Evolutionary conservation across 305 asterid species (phyloP).

Genomic region (Fraxinus angustifolia): DNA sequence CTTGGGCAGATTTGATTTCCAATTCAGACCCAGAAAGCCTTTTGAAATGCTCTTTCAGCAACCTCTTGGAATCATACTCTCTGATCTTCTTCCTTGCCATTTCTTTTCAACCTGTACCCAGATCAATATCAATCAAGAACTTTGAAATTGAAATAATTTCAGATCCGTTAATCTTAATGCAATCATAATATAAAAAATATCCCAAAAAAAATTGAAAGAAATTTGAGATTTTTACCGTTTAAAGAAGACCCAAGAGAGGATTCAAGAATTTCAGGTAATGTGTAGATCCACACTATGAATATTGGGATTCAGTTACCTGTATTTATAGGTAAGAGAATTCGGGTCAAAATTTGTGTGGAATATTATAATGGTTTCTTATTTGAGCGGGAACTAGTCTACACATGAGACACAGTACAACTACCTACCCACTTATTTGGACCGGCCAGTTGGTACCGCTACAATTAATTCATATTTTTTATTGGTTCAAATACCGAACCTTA

Average conservation of each 20-base stretch:
- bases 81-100: conserved; percentile 99
- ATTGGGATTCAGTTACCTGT: conserved; percentile 1
- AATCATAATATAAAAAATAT: background rate
- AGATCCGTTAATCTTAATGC: conserved; percentile 24
- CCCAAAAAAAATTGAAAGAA: conserved; percentile 17
- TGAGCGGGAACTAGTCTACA: conserved; percentile 20
- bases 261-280: conserved; percentile 28
- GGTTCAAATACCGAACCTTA: conserved; percentile 22
- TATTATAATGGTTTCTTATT: background rate
- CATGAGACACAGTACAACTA: background rate
- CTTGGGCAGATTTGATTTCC: conserved; percentile 88
- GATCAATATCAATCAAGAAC: conserved; percentile 16
- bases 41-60: conserved; percentile 91
- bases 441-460: conserved; percentile 21
- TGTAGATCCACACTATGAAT: conserved; percentile 16
- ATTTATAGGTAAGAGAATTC: conserved; percentile 40
- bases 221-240: conserved; percentile 37
- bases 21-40: conserved; percentile 80
- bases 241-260: conserved; percentile 18
- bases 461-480: conserved; percentile 9
- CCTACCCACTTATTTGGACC: conserved; percentile 19
- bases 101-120: conserved; percentile 38
- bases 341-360: background rate
- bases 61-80: conserved; percentile 95
- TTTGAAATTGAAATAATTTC: background rate